Conservation (phyloP, 257 asterid genomes). For the Lycium ferocissimum region DNA sequence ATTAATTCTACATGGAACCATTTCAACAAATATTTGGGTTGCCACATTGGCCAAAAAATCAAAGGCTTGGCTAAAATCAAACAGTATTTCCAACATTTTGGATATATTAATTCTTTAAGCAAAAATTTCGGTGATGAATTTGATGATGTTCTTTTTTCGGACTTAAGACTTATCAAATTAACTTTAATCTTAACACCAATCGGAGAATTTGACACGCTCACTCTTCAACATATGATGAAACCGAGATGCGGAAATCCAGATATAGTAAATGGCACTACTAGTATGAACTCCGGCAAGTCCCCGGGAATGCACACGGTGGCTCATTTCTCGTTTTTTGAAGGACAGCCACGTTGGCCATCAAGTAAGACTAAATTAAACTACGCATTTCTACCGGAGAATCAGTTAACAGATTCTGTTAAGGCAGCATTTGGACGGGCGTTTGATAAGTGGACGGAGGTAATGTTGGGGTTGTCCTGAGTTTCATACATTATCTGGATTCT, state of each 20-base stretch:
- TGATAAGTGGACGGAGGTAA: slow-evolving; percentile 83
- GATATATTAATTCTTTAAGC: slow-evolving; percentile 56
- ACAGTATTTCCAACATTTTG: slow-evolving; percentile 68
- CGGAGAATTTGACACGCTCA: slow-evolving; percentile 60
- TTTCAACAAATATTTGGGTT: slow-evolving; percentile 56
- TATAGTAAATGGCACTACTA: slow-evolving; percentile 63
- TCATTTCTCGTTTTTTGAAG: slow-evolving; percentile 71
- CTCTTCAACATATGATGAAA: slow-evolving; percentile 52
- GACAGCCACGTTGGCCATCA: slow-evolving; percentile 70
- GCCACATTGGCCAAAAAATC: slow-evolving; percentile 56
- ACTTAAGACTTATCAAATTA: slow-evolving; percentile 64
- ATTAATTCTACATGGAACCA: slow-evolving; percentile 63
- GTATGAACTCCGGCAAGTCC: slow-evolving; percentile 56
- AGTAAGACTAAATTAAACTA: slow-evolving; percentile 49
- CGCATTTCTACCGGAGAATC: slow-evolving; percentile 64
- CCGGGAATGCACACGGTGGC: slow-evolving; percentile 49
- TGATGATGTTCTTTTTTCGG: slow-evolving; percentile 60
- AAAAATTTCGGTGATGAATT: slow-evolving; percentile 66
- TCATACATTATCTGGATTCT: no score
- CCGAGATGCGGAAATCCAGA: slow-evolving; percentile 90
- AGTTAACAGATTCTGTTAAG: slow-evolving; percentile 39
- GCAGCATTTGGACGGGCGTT: slow-evolving; percentile 63
- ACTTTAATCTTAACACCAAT: slow-evolving; percentile 73
- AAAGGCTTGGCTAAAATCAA: slow-evolving; percentile 61
- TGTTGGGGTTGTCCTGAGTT: no score